phyloP scores from a whole-genome alignment of 176 grass and related monocot species.

The Eleusine coracana region DNA sequence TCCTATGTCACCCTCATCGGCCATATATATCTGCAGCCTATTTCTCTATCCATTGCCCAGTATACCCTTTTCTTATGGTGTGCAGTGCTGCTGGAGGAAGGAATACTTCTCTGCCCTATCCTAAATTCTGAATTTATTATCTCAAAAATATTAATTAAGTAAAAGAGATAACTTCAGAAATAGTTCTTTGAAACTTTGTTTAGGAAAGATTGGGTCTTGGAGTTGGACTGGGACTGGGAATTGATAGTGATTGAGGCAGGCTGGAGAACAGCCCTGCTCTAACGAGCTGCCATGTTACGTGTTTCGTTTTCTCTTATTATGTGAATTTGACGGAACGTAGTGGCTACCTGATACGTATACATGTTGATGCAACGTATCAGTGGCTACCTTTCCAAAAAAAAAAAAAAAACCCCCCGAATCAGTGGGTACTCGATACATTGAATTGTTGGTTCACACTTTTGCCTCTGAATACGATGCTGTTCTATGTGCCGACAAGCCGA shows the following conservation, averaged over 20 bases:
- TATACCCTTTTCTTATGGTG: slow-evolving; percentile 17
- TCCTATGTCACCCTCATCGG: slow-evolving; percentile 38
- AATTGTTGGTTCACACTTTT: not conserved
- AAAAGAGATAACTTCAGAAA: slow-evolving; percentile 7
- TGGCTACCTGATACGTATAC: no score
- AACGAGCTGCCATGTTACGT: slow-evolving; percentile 1
- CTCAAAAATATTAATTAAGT: not conserved
- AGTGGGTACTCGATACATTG: not conserved
- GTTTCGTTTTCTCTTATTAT: not conserved
- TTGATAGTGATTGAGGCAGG: slow-evolving; percentile 10
- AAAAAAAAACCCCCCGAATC: no score
- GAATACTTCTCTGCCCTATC: slow-evolving; percentile 25
- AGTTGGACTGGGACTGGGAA: not conserved
- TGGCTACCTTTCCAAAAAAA: no score
- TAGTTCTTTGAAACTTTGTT: slow-evolving; percentile 28
- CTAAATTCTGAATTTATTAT: not conserved
- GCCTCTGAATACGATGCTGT: not conserved
- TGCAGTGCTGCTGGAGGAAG: slow-evolving; percentile 27
- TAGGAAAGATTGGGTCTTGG: slow-evolving; percentile 16
- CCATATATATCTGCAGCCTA: not conserved
- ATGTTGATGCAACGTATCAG: slow-evolving; percentile 12
- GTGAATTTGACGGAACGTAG: slow-evolving; percentile 23
- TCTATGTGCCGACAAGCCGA: slow-evolving; percentile 22
- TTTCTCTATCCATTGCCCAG: slow-evolving; percentile 23
- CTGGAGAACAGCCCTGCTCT: slow-evolving; percentile 5